Evolutionary conservation across 2,329 filamentous ascomycete genomes (phyloP), one percentile per base, ranked within the genome.

Genomic region (Penicillium griseofulvum): DNA sequence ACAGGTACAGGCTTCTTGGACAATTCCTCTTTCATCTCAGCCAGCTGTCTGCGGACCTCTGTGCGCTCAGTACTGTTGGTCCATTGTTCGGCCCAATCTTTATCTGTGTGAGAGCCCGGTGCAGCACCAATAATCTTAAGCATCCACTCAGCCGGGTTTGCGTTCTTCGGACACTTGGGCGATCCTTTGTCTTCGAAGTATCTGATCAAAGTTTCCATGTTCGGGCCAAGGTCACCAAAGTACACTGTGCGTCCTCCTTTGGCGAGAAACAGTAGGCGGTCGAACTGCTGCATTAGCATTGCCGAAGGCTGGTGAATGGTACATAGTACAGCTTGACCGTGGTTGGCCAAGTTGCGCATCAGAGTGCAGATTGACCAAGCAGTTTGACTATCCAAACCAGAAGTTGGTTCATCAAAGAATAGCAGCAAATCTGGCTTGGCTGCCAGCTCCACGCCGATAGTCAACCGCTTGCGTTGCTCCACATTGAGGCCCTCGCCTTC

Each of bases 271-370:
- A 88, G 73, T 2, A 88, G 73, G 0, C 81, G 80, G 57, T 88
- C 86, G 49, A 88, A 97, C 55, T 90, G 88, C 71, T 96, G 90
- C 79, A 97, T 96, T 51, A 97, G 81, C 82, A 96, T 91, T 38
- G 91, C 91, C 10, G 90, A 95, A 16, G 93, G 93, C 73, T 97
- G 93, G 71, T 97, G 93, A 57, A 97, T 97, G 0, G 93, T 97
- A 77, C 91, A 96, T 14, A 97, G 85, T 73, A 97, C 90, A 49
- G 93, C 92, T 70, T 95, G 91, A 14, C 93, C 92, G 58, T 86
- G 88, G 72, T 93, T 88, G 66, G 91, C 91, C 31, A 97, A 81
- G 75, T 95, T 96, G 74, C 94, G 88, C 39, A 97, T 83, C 12
- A 97, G 82, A 70, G 91, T 87, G 45, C 91, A 82, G 69, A 97